Evolutionary conservation across 2,329 filamentous ascomycete species (phyloP), one percentile per base, ranked within the genome.

Genomic region (Botrytis paeoniae): DNA sequence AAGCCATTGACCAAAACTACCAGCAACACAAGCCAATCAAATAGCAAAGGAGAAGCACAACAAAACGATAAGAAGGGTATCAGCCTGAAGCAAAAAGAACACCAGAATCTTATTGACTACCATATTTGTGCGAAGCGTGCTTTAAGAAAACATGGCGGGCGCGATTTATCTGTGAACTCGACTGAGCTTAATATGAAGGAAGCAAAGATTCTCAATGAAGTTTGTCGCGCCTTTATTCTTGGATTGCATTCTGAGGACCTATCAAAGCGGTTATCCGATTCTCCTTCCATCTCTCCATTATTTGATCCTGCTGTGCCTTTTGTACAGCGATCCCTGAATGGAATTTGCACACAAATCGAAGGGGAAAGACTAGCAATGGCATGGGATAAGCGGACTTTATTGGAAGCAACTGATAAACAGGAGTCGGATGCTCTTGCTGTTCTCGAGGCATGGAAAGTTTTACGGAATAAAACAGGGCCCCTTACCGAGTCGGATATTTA

Each of bases 321-420:
- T 35, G 45, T 77, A 6, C 76, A 76, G 35, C 85, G 86, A 57
- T 87, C 88, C 5, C 83, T 91, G 0, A 80, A 83, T n/a, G 87
- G 87, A 0, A 83, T 89, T 3, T 85, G 83, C 74, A 84, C 82
- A 22, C 87, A 90, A 75, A 80, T 85, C 2, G 89, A 91, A 76
- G 89, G 89, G 12, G 89, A 91, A 77, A 81, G 82, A 32, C 78
- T 89, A 35, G 81, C 86, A 1, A 83, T 86, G 78, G 77, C 82
- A 4, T 88, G 84, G 83, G 84, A 86, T 32, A 78, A 66, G 60
- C 80, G 78, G 22, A 76, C 71, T 7, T 74, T 84, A 1, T 77
- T 69, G n/a, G 85, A 84, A 73, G 79, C 76, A 39, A 81, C 82
- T 41, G 76, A 80, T 7, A 75, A 79, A 9, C 79, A 77, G 25